phyloP scores from a whole-genome alignment of 192 early-diverging fungal genomes.

The Thamnidium elegans region DNA sequence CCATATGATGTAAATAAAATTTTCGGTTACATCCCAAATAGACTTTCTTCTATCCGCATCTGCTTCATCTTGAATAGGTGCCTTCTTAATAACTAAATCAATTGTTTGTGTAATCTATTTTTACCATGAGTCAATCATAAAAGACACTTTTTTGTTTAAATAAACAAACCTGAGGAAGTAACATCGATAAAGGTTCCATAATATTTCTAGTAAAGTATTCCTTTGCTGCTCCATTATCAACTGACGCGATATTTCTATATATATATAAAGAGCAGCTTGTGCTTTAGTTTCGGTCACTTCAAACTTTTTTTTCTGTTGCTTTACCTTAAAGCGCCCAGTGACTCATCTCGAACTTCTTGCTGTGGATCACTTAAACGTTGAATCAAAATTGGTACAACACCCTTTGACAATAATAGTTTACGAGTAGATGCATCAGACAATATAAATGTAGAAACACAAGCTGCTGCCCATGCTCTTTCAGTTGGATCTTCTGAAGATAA shows the following conservation, averaged over 20 bases:
- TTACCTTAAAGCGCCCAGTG: conserved; percentile 66
- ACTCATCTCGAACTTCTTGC: conserved; percentile 73
- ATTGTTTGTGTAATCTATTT: conserved; percentile 32
- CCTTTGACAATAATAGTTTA: conserved; percentile 70
- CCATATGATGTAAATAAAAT: conserved; percentile 56
- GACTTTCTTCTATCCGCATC: conserved; percentile 40
- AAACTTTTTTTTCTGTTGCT: background rate
- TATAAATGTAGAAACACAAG: conserved; percentile 81
- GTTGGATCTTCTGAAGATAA: conserved; percentile 61
- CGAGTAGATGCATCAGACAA: conserved; percentile 59
- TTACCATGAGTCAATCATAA: background rate
- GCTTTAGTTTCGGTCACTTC: too few relatives aligned
- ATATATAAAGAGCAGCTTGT: background rate
- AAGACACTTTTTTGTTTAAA: background rate
- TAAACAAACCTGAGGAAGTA: conserved; percentile 44
- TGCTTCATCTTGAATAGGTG: conserved; percentile 35
- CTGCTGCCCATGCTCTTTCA: conserved; percentile 87
- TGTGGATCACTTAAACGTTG: conserved; percentile 67
- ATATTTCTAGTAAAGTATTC: conserved; percentile 57
- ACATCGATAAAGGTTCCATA: conserved; percentile 44
- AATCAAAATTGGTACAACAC: conserved; percentile 65
- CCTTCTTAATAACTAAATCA: conserved; percentile 32
- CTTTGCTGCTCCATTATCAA: conserved; percentile 48
- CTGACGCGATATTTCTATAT: conserved; percentile 54
- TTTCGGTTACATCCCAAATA: conserved; percentile 58